Evolutionary conservation across 805 yeast species (phyloP), one percentile per base, ranked within the genome.

Genomic region (Ogataea parapolymorpha): DNA sequence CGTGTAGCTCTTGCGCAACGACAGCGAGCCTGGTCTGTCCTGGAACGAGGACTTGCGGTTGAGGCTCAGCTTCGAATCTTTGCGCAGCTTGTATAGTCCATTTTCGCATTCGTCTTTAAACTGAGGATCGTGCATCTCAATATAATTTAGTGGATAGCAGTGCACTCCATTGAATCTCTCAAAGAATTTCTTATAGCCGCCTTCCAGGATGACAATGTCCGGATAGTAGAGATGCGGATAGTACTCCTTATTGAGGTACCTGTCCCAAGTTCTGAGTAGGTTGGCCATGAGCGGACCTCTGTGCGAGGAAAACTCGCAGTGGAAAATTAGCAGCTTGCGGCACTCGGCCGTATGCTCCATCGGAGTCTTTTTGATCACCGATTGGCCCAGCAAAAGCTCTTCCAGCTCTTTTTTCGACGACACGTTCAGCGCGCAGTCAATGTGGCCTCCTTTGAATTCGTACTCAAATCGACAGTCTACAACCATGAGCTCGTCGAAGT

Each of bases 251-350:
- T 90, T 89, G 38, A 79, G 52, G 28, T 75, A 74, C 48, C 99
- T 75, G 65, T 93, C 99, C 52, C 85, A 75, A 45, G 82, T 82
- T 46, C 99, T 71, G 42, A 93, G 71, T 59, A 88, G 89, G 39
- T 80, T 70, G 1, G 98, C 98, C 84, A 93, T 79, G 35, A 83
- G 68, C 4, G 99, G 99, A n/a, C 98, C 96, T 44, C 99, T 72
- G 58, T 83, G 87, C 5, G 95, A 79, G 27, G 95, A 83, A 61
- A 88, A 91, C 64, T 93, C 99, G 65, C 99, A 93, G 63, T 93
- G 97, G 68, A 93, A 91, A 9, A 93, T 72, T 6, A 91, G 61
- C 41, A 93, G 66, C 15, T 70, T 70, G 14, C 67, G 71, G 29
- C 45, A 30, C 9, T 34, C 31, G 4, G 43, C 26, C 6, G 61